Evolutionary conservation across 1,284 basidiomycete species (phyloP).

Genomic region (Leccinum angustisporum): DNA sequence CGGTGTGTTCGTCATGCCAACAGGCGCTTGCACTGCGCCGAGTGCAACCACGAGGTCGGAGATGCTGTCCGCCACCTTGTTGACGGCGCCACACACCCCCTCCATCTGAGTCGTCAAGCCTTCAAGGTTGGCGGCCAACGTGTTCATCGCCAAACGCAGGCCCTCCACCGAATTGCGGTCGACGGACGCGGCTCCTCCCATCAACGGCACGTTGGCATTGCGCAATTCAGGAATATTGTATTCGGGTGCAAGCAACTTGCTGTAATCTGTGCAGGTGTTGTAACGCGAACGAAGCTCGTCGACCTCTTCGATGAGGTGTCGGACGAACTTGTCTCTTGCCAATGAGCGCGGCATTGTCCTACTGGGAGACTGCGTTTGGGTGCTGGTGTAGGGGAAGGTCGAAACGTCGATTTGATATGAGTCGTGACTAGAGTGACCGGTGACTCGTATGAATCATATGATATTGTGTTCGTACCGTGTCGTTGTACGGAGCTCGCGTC

Average conservation of each 20-base stretch:
- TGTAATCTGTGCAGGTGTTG: not conserved
- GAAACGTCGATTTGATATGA: too few species aligned
- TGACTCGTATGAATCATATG: not conserved
- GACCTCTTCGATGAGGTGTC: not conserved
- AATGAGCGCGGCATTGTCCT: not conserved
- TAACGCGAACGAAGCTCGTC: not conserved
- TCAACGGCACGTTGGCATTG: not conserved
- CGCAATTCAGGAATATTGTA: not conserved
- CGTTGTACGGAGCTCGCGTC: not conserved
- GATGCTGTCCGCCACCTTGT: not conserved
- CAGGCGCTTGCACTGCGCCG: not conserved
- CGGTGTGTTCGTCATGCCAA: not conserved
- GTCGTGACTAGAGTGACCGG: not conserved
- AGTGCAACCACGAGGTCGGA: not conserved
- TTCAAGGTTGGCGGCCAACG: not conserved
- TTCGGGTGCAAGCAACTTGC: not conserved
- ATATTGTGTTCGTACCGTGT: not conserved
- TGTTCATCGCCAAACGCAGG: not conserved
- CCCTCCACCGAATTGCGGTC: not conserved
- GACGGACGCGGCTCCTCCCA: not conserved
- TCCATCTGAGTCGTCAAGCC: not conserved
- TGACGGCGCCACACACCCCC: not conserved
- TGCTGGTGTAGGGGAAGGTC: constrained; percentile 39
- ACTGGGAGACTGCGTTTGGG: constrained; percentile 46
- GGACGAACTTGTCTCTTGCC: not conserved